These are phyloP conservation scores for Cadophora luteo-olivacea DNA, from an alignment of 2,329 filamentous ascomycete species.

Conservation along the genomic window DNA sequence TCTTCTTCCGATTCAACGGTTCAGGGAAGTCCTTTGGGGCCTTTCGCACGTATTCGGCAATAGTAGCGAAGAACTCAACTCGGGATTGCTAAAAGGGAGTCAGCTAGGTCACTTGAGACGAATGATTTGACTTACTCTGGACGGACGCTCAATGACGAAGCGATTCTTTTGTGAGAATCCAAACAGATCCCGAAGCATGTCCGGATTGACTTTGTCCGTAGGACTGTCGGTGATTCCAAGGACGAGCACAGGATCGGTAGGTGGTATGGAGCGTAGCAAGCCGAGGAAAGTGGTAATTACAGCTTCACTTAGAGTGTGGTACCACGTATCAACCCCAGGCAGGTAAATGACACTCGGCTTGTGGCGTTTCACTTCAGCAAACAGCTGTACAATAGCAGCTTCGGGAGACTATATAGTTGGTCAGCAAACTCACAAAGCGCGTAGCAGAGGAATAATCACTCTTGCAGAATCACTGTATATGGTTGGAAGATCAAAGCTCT, in stretches of 20 bases:
- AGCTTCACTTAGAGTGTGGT: conserved; percentile 62
- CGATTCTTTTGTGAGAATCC: conserved; percentile 83
- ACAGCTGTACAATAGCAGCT: conserved; percentile 87
- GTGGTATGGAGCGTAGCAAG: conserved; percentile 81
- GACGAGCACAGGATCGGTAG: conserved; percentile 87
- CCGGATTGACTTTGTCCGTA: conserved; percentile 63
- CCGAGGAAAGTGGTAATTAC: conserved; percentile 83
- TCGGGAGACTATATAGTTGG: conserved; percentile 54
- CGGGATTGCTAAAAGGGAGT: conserved; percentile 60
- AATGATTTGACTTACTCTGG: conserved; percentile 54
- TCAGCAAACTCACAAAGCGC: conserved; percentile 23
- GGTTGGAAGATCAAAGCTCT: conserved; percentile 90
- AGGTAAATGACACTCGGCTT: conserved; percentile 97
- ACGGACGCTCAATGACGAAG: conserved; percentile 72
- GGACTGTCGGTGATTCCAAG: conserved; percentile 82
- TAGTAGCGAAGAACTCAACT: conserved; percentile 78
- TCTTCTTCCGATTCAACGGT: conserved; percentile 83
- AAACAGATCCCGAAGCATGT: conserved; percentile 80
- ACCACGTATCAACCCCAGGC: conserved; percentile 90
- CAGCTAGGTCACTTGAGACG: conserved; percentile 34
- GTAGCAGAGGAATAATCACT: conserved; percentile 53
- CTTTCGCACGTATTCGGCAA: conserved; percentile 79
- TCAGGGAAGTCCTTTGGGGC: conserved; percentile 87
- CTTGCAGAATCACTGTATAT: conserved; percentile 83
- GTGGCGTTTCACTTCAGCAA: conserved; percentile 90